phyloP scores from a whole-genome alignment of 768 basidiomycete genomes.

The Suillus paluster region DNA sequence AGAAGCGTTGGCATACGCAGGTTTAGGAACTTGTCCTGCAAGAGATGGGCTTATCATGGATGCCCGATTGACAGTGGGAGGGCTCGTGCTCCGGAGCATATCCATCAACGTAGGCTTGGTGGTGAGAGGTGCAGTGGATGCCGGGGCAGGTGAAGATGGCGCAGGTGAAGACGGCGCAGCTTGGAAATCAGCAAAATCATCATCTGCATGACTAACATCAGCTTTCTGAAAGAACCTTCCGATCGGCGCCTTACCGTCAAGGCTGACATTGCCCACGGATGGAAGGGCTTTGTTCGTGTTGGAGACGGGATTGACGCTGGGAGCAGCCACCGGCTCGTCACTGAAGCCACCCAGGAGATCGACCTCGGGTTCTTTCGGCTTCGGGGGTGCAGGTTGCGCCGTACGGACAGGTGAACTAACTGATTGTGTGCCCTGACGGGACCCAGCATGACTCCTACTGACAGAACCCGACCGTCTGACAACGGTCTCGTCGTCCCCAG shows the following conservation, averaged over 20 bases:
- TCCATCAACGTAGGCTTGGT: slow-evolving; percentile 51
- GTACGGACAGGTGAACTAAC: slow-evolving; percentile 13
- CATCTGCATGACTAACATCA: slow-evolving; percentile 49
- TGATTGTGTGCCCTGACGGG: slow-evolving; percentile 41
- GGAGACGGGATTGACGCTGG: slow-evolving; percentile 10
- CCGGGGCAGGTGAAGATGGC: slow-evolving; percentile 35
- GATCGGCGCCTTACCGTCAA: slow-evolving; percentile 29
- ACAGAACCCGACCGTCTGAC: slow-evolving; percentile 45
- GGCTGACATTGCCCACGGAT: slow-evolving; percentile 20
- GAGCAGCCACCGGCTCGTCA: slow-evolving; percentile 51
- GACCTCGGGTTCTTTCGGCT: slow-evolving; percentile 55
- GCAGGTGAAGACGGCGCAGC: slow-evolving; percentile 71
- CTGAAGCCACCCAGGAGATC: slow-evolving; percentile 84
- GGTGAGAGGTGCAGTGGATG: slow-evolving; percentile 35
- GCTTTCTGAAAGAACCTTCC: slow-evolving; percentile 7
- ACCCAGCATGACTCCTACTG: slow-evolving; percentile 40
- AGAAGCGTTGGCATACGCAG: slow-evolving; percentile 23
- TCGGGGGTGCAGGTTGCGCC: slow-evolving; percentile 37
- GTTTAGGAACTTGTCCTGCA: slow-evolving; percentile 17
- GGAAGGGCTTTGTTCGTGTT: slow-evolving; percentile 37
- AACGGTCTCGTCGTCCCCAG: slow-evolving; percentile 85
- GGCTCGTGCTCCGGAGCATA: slow-evolving; percentile 43
- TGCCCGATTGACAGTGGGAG: slow-evolving; percentile 29
- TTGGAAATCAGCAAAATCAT: slow-evolving; percentile 89
- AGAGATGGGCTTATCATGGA: slow-evolving; percentile 13